Base-by-base conservation (phyloP, 768 basidiomycete genomes). In the Austroboletus eburneus region DNA sequence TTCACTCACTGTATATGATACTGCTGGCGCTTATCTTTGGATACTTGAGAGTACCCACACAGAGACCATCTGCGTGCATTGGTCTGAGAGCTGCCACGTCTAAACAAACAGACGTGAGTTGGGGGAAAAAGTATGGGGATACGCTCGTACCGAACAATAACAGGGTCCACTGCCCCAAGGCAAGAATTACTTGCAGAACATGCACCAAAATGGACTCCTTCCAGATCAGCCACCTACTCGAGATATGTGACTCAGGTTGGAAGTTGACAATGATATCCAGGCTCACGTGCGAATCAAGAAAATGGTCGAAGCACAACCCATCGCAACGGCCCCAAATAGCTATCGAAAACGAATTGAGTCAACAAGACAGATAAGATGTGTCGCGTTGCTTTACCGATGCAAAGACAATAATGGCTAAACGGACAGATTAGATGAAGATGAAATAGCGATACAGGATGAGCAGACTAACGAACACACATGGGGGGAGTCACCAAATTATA, bases 241-340 rank as follows among this genome's bases (percentile, higher is more conserved):
- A 29, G 12, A 17, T 4, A 36, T 40, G 14, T 44, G 41, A 30
- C 10, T 21, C n/a, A n/a, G n/a, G n/a, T n/a, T 13, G 22, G 13
- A 36, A 6, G 3, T 34, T 13, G 38, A 9, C 10, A 16, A 24
- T 14, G 39, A 9, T 2, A 9, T 16, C 12, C 2, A 18, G 37
- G 42, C 58, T 38, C 42, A 65, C 61, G 61, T 46, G 45, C 63
- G 57, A 39, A 62, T 51, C 49, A 51, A 45, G 23, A 62, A 51
- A 43, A 54, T 62, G 1, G 30, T 49, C 0, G 62, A 64, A 21
- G 54, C 47, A 22, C 62, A 56, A 16, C 35, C 59, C 1, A 64
- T 5, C 6, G 49, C 35, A 10, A 49, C 23, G 39, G 25, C 25
- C 10, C 29, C 45, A 2, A 39, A 8, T 4, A 43, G 8, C 60